Conservation (phyloP, 257 asterid species). For the Solanum okadae region DNA sequence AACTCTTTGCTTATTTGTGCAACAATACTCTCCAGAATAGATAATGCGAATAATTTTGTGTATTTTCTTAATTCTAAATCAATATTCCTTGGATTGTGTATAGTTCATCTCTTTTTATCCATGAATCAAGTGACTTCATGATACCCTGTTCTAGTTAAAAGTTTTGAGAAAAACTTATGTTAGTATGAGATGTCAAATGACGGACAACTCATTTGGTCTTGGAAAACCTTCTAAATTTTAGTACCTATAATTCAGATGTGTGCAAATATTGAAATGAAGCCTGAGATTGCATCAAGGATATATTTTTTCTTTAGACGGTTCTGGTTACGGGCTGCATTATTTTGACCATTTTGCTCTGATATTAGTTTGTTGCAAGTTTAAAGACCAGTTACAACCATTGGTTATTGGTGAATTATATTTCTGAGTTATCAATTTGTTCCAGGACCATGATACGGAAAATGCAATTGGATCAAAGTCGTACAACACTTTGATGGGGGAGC, state of each 20-base stretch:
- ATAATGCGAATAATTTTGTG: neutral
- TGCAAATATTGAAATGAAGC: neutral
- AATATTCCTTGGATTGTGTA: neutral
- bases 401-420: neutral
- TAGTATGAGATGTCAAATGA: neutral
- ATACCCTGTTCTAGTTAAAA: neutral
- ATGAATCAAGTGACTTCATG: neutral
- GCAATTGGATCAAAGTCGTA: conserved; percentile 88
- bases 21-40: neutral
- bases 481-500: conserved; percentile 84
- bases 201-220: neutral
- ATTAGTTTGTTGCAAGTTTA: neutral
- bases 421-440: neutral
- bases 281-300: neutral
- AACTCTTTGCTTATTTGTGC: neutral
- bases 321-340: neutral
- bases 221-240: neutral
- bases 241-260: neutral
- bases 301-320: neutral
- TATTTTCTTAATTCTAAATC: neutral
- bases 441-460: conserved; percentile 73
- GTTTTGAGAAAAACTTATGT: neutral
- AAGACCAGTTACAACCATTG: neutral
- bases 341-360: neutral
- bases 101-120: neutral